phyloP scores from a whole-genome alignment of 768 basidiomycete species.

The Xanthoconium purpureum region DNA sequence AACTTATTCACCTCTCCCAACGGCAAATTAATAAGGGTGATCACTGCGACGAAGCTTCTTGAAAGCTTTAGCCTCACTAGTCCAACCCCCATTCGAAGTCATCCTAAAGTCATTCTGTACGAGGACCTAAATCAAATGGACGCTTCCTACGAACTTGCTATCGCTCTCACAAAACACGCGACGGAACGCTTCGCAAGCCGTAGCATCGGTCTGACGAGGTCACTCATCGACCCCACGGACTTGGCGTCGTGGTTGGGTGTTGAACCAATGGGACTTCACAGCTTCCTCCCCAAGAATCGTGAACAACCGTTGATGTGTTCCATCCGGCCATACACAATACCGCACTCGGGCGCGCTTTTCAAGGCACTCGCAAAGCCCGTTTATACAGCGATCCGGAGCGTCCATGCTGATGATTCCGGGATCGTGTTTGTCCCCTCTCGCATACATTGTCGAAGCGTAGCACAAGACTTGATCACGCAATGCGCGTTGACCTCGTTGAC shows the following conservation, averaged over 20 bases:
- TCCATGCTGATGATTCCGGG: slow-evolving; percentile 44
- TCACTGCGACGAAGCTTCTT: slow-evolving; percentile 54
- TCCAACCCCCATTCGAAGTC: slow-evolving; percentile 24
- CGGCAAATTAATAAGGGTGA: slow-evolving; percentile 51
- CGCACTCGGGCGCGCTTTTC: slow-evolving; percentile 82
- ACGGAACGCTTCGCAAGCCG: slow-evolving; percentile 63
- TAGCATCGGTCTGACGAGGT: slow-evolving; percentile 72
- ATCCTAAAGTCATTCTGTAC: slow-evolving; percentile 68
- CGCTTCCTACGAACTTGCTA: slow-evolving; percentile 72
- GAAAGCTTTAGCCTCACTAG: slow-evolving; percentile 36
- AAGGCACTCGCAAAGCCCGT: slow-evolving; percentile 92
- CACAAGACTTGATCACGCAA: slow-evolving; percentile 83
- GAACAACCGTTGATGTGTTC: slow-evolving; percentile 71
- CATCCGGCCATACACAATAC: slow-evolving; percentile 77
- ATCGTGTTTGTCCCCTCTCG: slow-evolving; percentile 90
- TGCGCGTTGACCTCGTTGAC: slow-evolving; percentile 74
- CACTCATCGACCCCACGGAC: slow-evolving; percentile 77
- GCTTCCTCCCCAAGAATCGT: slow-evolving; percentile 80
- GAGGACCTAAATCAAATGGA: slow-evolving; percentile 87
- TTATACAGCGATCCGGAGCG: slow-evolving; percentile 64
- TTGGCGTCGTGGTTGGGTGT: slow-evolving; percentile 84
- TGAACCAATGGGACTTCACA: slow-evolving; percentile 57
- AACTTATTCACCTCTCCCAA: slow-evolving; percentile 36
- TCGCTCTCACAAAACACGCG: slow-evolving; percentile 69
- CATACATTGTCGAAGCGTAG: slow-evolving; percentile 67